Evolutionary conservation across 148 eudicot species (phyloP).

Genomic region (Talinum fruticosum): DNA sequence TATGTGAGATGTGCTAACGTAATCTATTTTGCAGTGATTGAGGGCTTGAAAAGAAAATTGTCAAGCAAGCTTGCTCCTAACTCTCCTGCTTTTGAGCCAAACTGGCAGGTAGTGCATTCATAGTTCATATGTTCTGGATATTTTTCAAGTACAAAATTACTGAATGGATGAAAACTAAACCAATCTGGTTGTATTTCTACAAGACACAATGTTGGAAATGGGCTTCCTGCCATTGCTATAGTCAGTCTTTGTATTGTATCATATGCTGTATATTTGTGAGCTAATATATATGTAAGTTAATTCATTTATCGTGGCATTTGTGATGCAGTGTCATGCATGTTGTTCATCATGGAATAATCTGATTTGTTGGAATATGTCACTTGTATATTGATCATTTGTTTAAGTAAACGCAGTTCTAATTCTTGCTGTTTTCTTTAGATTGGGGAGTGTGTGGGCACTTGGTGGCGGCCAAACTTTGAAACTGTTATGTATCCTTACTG

Average conservation of each 20-base stretch:
- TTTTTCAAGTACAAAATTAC: not conserved
- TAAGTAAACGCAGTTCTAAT: not conserved
- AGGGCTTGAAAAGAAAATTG: slow-evolving; percentile 72
- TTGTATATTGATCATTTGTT: not conserved
- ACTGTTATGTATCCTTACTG: slow-evolving; percentile 73
- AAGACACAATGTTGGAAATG: too few relatives aligned
- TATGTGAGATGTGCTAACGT: slow-evolving; percentile 5
- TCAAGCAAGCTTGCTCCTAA: slow-evolving; percentile 69
- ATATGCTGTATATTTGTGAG: not conserved
- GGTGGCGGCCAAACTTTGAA: slow-evolving; percentile 91
- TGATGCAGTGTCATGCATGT: not conserved
- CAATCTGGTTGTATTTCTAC: too few relatives aligned
- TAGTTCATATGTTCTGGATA: not conserved
- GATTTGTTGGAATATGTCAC: not conserved
- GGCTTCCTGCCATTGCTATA: not conserved
- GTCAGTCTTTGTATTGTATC: not conserved
- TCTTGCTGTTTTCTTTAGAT: slow-evolving; percentile 43
- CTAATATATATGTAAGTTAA: not conserved
- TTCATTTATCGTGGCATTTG: not conserved
- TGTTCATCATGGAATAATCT: not conserved
- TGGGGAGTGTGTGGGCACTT: slow-evolving; percentile 77
- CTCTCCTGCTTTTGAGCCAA: slow-evolving; percentile 58
- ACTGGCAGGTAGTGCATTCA: slow-evolving; percentile 64
- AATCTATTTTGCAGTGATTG: slow-evolving; percentile 46
- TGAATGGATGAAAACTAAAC: too few relatives aligned